Base-by-base conservation (phyloP, 805 yeast genomes). In the Priceomyces melissophilus region DNA sequence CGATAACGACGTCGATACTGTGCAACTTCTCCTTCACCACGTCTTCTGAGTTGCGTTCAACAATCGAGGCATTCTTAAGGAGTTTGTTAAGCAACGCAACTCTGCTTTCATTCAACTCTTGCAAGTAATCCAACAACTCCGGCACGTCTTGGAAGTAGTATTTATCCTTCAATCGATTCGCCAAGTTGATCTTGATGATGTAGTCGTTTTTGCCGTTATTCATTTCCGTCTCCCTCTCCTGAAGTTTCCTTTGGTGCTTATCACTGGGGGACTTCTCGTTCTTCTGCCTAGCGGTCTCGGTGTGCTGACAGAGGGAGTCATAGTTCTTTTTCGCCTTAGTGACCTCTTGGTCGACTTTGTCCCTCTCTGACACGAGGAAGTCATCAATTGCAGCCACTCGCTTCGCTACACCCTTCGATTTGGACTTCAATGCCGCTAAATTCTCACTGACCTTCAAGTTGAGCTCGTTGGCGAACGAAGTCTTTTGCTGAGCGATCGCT, bases 61-160 rank as follows among this genome's bases (percentile, higher is more conserved):
- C 59, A 3, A 67, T 62, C 7, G 76, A 64, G 0, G 95, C 88
- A 34, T 73, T 69, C 37, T 72, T 73, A 74, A 87, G 74, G 16
- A 88, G 66, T 36, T 76, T 75, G 62, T 93, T 93, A 42, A 88
- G 52, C 42, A 84, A 75, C 12, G 78, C 70, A 1, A 86, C 89
- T 44, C 90, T 78, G 28, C 81, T 74, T 61, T 90, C 96, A 59
- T 86, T 86, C 48, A 90, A 66, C 51, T 83, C 87, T 66, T 93
- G 99, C 51, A 82, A 65, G 49, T 84, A 76, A 62, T 91, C 98
- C 45, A 93, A 69, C 30, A 87, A 63, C 60, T 90, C 96, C 0
- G 99, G 99, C 17, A 89, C 67, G 60, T 93, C 98, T 65, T 91
- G 97, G 57, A 84, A 89, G 60, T 73, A 90, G 65, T 81, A 89